Evolutionary conservation across 768 basidiomycete genomes (phyloP), one percentile per base, ranked within the genome.

Genomic region (Tylopilus vinaceipallidus): DNA sequence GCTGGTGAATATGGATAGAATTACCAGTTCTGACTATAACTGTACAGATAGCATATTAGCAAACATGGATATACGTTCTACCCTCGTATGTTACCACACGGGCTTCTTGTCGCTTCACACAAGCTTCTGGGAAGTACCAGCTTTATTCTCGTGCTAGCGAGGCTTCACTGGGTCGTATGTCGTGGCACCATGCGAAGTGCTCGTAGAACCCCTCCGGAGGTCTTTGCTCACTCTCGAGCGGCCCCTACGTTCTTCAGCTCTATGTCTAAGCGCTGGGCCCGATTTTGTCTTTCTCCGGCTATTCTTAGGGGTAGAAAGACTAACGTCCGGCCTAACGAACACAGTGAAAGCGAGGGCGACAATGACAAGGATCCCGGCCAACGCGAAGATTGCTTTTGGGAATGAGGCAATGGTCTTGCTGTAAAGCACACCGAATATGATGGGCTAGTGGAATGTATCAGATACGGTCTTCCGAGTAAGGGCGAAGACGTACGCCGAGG

Each of bases 351-450:
- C 49, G 10, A 87, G 71, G 0, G 78, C 72, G n/a, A 71, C 57
- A 33, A 76, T 59, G 24, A 85, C 67, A n/a, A 90, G 62, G n/a
- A 63, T 69, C 1, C 77, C 76, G 5, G 85, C 86, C 11, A 80
- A 67, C 14, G 67, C 75, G 56, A 90, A 91, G 57, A 90, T 82
- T 1, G 84, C 78, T 67, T 81, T 80, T 0, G 88, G 88, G 60
- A 75, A 86, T 17, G 67, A 71, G 0, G 75, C 80, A 27, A 89
- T 86, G 3, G 83, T 86, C 30, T 65, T 66, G 46, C 80, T 76
- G 65, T 88, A 91, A 19, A 85, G 76, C 38, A 81, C 42, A 5
- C 83, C 86, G 60, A 86, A 91, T 6, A 90, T 56, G 35, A 80
- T 69, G 6, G 88, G 88, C 88, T 89, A 74, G 47, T 10, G 16